Base-by-base conservation (phyloP, 2,329 filamentous ascomycete species). In the Botrytis byssoidea region DNA sequence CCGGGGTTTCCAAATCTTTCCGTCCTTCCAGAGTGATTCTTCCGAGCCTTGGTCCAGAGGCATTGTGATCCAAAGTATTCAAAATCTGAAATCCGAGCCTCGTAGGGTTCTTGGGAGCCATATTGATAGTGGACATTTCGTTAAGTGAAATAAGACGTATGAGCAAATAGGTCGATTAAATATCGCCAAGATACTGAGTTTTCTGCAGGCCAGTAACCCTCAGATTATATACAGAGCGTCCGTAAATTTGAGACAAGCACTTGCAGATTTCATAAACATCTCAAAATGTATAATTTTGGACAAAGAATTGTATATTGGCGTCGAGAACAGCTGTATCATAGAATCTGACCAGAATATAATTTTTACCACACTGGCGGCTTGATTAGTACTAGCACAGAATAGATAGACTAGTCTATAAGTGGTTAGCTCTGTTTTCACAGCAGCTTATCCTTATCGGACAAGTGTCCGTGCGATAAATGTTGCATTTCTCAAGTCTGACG, bases 1-100 rank as follows among this genome's bases (percentile, higher is more conserved):
- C 92, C 61, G 96, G 96, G 44, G 96, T 99, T 32, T 92, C 85
- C 76, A 98, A 86, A n/a, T 87, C 83, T 75, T 86, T 88, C 74
- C 92, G 87, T 60, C 83, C 89, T 78, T 82, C 85, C 9, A 96
- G 81, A 7, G 86, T 83, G 37, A 98, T 74, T 69, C 71, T 74
- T 61, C 80, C 81, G 55, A 81, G 73, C 60, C 81, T 78, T 60
- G 79, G 74, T 35, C 75, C 76, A 44, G 71, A 42, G 14, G 72
- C 55, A 46, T 68, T 73, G 25, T 60, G 37, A 42, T 79, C 78
- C 42, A 73, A 32, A 20, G 75, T 57, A 44, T 73, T 74, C 32
- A 78, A 46, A 14, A 80, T 63, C n/a, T 80, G 76, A 63, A 81
- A 81, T 20, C 70, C 35, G 4, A 78, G 51, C 29, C 69, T 76